Evolutionary conservation across 2,329 filamentous ascomycete genomes (phyloP).

Genomic region (Claviceps fusiformis): DNA sequence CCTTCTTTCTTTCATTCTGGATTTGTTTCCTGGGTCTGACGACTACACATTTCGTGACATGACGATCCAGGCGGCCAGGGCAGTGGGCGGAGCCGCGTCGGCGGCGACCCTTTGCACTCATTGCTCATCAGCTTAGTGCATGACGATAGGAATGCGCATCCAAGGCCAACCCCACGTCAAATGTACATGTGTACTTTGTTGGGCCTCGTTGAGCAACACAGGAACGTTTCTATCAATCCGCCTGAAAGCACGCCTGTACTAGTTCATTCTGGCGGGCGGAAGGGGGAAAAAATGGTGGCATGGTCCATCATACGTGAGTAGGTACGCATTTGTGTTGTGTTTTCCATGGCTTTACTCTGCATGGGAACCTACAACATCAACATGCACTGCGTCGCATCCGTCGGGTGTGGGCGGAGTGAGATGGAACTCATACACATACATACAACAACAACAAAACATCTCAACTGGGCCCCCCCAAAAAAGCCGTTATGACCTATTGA

Average conservation of each 20-base stretch:
- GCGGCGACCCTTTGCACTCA: neutral
- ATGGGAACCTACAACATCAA: neutral
- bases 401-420: neutral
- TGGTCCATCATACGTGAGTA: neutral
- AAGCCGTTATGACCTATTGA: neutral
- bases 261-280: neutral
- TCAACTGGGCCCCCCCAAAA: neutral
- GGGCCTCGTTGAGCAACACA: neutral
- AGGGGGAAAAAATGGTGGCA: neutral
- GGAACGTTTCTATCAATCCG: neutral
- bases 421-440: neutral
- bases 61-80: neutral
- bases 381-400: neutral
- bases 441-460: neutral
- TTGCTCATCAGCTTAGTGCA: neutral
- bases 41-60: neutral
- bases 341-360: neutral
- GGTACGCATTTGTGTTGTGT: neutral
- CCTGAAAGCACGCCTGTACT: too few species aligned
- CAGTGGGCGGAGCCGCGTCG: neutral
- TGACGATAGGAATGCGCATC: neutral
- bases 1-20: neutral
- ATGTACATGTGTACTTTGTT: neutral
- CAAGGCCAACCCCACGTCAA: too few species aligned
- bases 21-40: neutral